Conservation (phyloP, 2,329 filamentous ascomycete genomes). For the Cryphonectria parasitica region DNA sequence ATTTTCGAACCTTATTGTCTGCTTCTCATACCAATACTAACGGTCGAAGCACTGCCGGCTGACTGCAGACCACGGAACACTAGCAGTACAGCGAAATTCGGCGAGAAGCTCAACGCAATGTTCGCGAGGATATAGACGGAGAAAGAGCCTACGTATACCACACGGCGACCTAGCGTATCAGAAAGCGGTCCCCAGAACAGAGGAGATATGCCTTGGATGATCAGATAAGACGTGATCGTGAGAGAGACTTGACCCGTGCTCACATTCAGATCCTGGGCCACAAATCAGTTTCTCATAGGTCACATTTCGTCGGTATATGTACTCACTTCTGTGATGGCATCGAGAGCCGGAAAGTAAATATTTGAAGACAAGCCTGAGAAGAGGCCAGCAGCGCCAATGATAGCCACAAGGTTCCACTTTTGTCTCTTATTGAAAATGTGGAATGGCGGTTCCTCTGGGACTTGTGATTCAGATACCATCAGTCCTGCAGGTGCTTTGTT, state of each 20-base stretch:
- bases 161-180: conserved; percentile 50
- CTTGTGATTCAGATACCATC: background rate
- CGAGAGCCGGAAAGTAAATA: conserved; percentile 54
- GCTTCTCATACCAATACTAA: conserved; percentile 45
- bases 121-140: conserved; percentile 52
- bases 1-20: background rate
- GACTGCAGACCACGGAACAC: conserved; percentile 52
- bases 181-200: conserved; percentile 53
- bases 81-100: conserved; percentile 48
- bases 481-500: background rate
- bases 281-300: background rate
- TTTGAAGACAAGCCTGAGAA: conserved; percentile 57
- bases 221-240: conserved; percentile 52
- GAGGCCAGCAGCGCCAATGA: conserved; percentile 53
- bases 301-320: background rate
- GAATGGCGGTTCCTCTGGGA: conserved; percentile 31
- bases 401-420: conserved; percentile 52
- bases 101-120: conserved; percentile 48
- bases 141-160: conserved; percentile 50
- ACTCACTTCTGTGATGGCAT: conserved; percentile 41
- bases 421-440: conserved; percentile 43
- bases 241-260: conserved; percentile 41
- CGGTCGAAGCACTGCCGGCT: conserved; percentile 51
- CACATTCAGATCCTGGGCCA: conserved; percentile 37
- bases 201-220: conserved; percentile 55